A percentile compares a stretch with the other conserved stretches of the same genome.
These are phyloP conservation scores for Colletotrichum coccodes DNA, from an alignment of 2,329 filamentous ascomycete genomes.

Conservation along the genomic window DNA sequence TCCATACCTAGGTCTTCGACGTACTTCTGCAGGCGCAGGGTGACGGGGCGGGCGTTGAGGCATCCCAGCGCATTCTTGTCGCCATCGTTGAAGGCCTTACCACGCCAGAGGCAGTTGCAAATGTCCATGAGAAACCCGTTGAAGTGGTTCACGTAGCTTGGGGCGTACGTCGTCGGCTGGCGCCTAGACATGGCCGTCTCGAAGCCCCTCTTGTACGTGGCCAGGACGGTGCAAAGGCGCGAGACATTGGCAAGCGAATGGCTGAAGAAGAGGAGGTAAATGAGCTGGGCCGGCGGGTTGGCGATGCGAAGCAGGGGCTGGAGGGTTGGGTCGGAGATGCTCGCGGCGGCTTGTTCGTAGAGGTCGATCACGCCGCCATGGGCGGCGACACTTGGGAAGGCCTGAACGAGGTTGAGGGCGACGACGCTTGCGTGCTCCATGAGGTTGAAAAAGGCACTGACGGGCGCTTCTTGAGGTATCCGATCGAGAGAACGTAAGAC, in stretches of 20 bases:
- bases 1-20: constrained; percentile 57
- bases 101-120: constrained; percentile 85
- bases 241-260: constrained; percentile 72
- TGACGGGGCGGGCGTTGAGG: constrained; percentile 55
- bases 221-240: constrained; percentile 75
- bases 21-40: constrained; percentile 58
- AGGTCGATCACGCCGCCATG: constrained; percentile 74
- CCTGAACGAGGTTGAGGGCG: constrained; percentile 69
- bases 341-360: constrained; percentile 69
- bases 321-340: constrained; percentile 63
- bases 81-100: constrained; percentile 72
- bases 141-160: constrained; percentile 73
- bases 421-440: constrained; percentile 64
- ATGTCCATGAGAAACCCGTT: constrained; percentile 90
- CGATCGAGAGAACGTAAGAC: constrained; percentile 52
- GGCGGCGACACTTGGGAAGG: constrained; percentile 51
- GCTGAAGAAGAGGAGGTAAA: constrained; percentile 78
- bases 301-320: constrained; percentile 70
- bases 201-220: constrained; percentile 79
- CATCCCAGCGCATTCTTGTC: constrained; percentile 73
- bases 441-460: constrained; percentile 50
- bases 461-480: constrained; percentile 47
- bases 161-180: constrained; percentile 57
- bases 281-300: constrained; percentile 72
- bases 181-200: constrained; percentile 65